Base-by-base conservation (phyloP, 176 grass and related monocot species). In the Oryza meyeriana region DNA sequence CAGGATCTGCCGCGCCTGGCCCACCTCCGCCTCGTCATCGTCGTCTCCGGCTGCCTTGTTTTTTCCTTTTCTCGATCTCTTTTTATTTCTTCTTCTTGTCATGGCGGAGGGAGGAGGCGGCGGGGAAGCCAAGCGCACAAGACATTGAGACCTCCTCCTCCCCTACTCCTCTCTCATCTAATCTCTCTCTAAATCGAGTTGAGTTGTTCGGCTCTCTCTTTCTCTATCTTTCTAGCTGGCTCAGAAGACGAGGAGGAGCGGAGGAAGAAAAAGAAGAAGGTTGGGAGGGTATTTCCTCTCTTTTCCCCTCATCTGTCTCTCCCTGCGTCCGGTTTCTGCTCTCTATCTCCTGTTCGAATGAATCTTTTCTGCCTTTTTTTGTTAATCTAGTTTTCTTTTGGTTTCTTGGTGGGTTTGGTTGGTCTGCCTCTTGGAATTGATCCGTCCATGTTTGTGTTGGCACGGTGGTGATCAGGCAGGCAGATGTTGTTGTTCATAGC, bases 251-350 rank as follows among this genome's bases (percentile, higher is more conserved):
- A 29, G 7, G 18, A 50, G 17, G 17, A 41, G 22, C 64, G 71
- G 31, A 58, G 44, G 69, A 91, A 45, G 42, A 71, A 91, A 25
- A 58, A 35, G 69, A 91, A 45, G 42, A 71, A 91, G 83, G 77
- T 79, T 64, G 36, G 45, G 67, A 6, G 55, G 52, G 42, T 16
- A 52, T 55, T 55, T 22, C 12, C 20, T 59, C 2, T 3, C 20
- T 79, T 35, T 86, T 42, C 58, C 35, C 63, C 33, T 41, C 41
- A 24, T 57, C 39, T 42, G 12, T 35, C 12, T 22, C 30, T 72
- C 25, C 40, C 38, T n/a, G 40, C 44, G 26, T 74, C 78, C 35
- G 31, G 14, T 20, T 84, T 57, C 34, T 30, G 17, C 3, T 17
- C 3, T 17, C 8, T 9, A 47, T 74, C 30, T 77, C 26, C 47